Conservation (phyloP, 2,329 filamentous ascomycete genomes). For the Xylariaceae sp. region DNA sequence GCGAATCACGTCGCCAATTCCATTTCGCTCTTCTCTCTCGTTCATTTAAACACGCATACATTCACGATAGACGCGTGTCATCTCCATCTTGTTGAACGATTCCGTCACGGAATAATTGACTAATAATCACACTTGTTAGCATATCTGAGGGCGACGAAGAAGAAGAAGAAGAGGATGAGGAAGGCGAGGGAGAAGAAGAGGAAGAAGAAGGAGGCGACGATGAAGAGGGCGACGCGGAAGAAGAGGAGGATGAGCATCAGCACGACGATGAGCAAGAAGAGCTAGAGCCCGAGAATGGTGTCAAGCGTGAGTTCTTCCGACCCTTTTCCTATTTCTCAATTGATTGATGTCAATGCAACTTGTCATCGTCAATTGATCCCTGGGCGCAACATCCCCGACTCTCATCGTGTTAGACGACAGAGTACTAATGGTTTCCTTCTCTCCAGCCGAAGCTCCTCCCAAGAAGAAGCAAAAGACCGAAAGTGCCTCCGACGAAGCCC, state of each 20-base stretch:
- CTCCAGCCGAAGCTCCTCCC: conserved; percentile 27
- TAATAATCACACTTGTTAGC: conserved; percentile 17
- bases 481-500: conserved; percentile 21
- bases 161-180: conserved; percentile 31
- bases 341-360: background rate
- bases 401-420: background rate
- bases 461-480: conserved; percentile 33
- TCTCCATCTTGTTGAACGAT: background rate
- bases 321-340: background rate
- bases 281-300: conserved; percentile 30
- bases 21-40: background rate
- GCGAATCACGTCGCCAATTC: background rate
- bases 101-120: background rate
- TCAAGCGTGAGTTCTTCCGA: conserved; percentile 27
- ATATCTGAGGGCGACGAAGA: conserved; percentile 32
- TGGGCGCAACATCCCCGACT: background rate
- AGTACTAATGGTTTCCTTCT: conserved; percentile 11
- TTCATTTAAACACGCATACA: background rate
- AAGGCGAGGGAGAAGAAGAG: conserved; percentile 30
- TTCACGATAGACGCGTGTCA: background rate
- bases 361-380: background rate
- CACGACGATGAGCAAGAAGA: conserved; percentile 30
- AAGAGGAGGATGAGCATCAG: conserved; percentile 31
- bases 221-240: conserved; percentile 31
- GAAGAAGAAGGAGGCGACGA: conserved; percentile 32